Evolutionary conservation across 208 protist genomes (phyloP).

Genomic region (Balamuthia mandrillaris): DNA sequence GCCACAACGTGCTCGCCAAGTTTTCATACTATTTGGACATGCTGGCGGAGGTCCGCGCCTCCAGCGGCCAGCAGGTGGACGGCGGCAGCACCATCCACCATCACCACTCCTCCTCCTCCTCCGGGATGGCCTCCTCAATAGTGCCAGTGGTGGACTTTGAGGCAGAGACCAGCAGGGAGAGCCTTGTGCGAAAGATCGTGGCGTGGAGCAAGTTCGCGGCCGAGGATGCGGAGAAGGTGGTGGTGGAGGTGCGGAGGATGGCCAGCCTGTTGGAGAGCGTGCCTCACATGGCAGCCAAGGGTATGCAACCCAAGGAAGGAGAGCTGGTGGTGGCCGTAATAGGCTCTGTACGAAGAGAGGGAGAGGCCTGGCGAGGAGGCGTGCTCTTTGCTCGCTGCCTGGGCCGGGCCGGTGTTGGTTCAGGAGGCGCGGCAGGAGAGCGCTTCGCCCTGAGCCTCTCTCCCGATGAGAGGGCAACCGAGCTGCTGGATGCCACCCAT

Average conservation of each 20-base stretch:
- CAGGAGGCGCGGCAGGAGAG: neutral
- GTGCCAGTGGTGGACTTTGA: slow-evolving; percentile 23
- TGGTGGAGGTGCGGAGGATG: neutral
- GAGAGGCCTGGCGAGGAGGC: too few relatives aligned
- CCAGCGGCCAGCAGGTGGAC: neutral
- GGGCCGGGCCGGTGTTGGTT: neutral
- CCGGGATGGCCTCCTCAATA: too few relatives aligned
- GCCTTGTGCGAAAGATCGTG: neutral
- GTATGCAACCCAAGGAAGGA: too few relatives aligned
- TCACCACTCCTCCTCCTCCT: too few relatives aligned
- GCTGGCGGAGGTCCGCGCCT: too few relatives aligned
- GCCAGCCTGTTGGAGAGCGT: neutral
- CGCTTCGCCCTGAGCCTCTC: neutral
- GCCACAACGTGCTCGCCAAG: neutral
- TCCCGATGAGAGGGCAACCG: neutral
- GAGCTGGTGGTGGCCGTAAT: too few relatives aligned
- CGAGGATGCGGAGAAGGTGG: too few relatives aligned
- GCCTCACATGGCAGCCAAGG: neutral
- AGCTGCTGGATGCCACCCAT: neutral
- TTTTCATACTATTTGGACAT: slow-evolving; percentile 5
- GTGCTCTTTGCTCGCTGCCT: neutral
- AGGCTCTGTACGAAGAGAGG: too few relatives aligned
- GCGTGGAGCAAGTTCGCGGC: slow-evolving; percentile 10
- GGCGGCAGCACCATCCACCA: too few relatives aligned
- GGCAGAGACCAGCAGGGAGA: neutral